Base-by-base conservation (phyloP, 2,329 filamentous ascomycete genomes). In the Exophiala sp. region DNA sequence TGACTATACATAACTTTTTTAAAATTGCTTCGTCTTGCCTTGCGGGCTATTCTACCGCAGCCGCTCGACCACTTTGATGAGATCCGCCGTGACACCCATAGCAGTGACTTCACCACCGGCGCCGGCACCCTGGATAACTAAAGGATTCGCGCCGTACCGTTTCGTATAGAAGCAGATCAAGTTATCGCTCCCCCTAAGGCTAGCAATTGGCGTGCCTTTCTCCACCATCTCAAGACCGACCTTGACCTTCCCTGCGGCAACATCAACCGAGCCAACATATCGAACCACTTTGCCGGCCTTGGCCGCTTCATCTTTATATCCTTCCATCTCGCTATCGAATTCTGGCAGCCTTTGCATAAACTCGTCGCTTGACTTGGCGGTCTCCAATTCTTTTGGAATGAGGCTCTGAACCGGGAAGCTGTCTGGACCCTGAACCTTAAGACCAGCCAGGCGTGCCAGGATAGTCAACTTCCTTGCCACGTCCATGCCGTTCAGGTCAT, bases 91-190 rank as follows among this genome's bases (percentile, higher is more conserved):
- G 40, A 98, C 91, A 53, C 93, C 93, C 91, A 97, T 97, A 22
- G 93, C 93, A 27, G 93, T 98, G 46, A 97, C 89, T 38, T 96
- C 90, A 58, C 87, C 90, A 61, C 93, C 93, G 21, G 93, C 93
- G 54, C 90, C 93, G 29, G 88, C 89, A 52, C 93, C 93, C 73
- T 97, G 91, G 57, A 98, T 81, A 65, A 96, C 95, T 56, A 98
- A 75, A 37, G 93, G 90, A 70, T 91, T 94, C 65, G 76, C 79
- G 51, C 89, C 89, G 66, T 98, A 98, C 63, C 93, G 80, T 76
- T 94, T 86, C 4, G 93, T 98, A 72, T 96, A 95, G 76, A 98
- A 96, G 75, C 85, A 95, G 66, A 98, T 95, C 67, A 98, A 95
- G 74, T 98, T 98, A 68, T 97, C 93, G 68, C 90, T 97, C 29